These are phyloP conservation scores for Ceratobasidium sp. DNA, from an alignment of 1,284 basidiomycete genomes.

Conservation along the genomic window DNA sequence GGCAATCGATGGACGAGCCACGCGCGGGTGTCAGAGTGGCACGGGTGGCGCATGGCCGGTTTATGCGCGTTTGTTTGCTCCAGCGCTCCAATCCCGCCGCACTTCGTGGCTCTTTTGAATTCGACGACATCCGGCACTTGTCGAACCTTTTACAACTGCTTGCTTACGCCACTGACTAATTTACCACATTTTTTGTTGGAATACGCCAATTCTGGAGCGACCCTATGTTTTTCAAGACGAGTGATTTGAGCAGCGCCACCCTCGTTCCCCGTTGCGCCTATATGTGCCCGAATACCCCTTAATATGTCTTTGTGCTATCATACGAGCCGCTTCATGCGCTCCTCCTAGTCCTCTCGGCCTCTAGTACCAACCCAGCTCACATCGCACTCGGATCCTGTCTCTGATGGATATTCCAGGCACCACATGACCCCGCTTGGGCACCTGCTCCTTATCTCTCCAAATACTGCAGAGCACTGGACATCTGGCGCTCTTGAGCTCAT, in stretches of 20 bases:
- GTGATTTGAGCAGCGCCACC: constrained; percentile 20
- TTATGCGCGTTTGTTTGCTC: constrained; percentile 30
- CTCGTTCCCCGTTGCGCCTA: constrained; percentile 1
- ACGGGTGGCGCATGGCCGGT: constrained; percentile 25
- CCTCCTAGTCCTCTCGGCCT: constrained; percentile 5
- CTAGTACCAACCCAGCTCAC: neutral
- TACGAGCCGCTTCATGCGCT: constrained; percentile 18
- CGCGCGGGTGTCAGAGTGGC: neutral
- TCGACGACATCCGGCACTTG: neutral
- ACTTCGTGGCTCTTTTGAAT: neutral
- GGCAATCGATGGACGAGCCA: neutral
- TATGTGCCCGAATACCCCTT: constrained; percentile 12
- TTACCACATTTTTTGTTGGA: neutral
- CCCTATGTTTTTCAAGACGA: constrained; percentile 14
- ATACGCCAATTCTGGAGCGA: neutral
- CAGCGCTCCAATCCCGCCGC: neutral
- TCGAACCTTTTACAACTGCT: neutral
- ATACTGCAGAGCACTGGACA: neutral
- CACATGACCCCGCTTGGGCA: constrained; percentile 15
- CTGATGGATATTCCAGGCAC: constrained; percentile 1
- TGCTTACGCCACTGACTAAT: neutral
- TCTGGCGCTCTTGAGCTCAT: constrained; percentile 23
- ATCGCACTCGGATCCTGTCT: constrained; percentile 29
- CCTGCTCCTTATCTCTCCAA: neutral
- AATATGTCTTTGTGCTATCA: constrained; percentile 3